These are phyloP conservation scores for Rhizopus arrhizus DNA, from an alignment of 371 early-diverging fungal genomes.

Conservation along the genomic window DNA sequence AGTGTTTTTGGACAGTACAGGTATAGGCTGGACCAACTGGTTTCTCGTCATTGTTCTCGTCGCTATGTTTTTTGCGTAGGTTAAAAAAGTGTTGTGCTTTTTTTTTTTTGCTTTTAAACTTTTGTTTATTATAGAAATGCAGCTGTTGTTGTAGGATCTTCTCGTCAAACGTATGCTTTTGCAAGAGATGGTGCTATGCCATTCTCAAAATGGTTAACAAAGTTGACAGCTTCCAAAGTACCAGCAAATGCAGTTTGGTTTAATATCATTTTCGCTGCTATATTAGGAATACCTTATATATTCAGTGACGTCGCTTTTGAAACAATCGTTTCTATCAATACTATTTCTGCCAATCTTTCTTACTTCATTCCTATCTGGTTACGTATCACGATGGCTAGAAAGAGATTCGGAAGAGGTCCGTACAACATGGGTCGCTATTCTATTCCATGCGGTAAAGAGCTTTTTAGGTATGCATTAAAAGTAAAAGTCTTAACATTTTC, in stretches of 20 bases:
- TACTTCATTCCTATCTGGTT: conserved; percentile 70
- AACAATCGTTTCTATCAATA: conserved; percentile 71
- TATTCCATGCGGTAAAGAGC: conserved; percentile 21
- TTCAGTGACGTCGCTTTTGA: conserved; percentile 53
- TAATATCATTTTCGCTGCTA: conserved; percentile 46
- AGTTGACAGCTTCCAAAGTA: conserved; percentile 34
- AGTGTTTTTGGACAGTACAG: conserved; percentile 52
- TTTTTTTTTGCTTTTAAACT: neutral
- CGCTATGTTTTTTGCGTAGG: conserved; percentile 57
- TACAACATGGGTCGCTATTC: conserved; percentile 21
- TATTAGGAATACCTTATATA: conserved; percentile 49
- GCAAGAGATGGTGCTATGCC: conserved; percentile 65
- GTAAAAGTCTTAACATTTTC: neutral
- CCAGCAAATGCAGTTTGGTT: conserved; percentile 57
- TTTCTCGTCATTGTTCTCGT: conserved; percentile 55
- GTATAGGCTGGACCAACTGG: conserved; percentile 44
- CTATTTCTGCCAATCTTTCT: conserved; percentile 70
- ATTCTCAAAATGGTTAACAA: conserved; percentile 38
- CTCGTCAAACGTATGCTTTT: conserved; percentile 68
- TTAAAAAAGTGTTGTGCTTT: neutral
- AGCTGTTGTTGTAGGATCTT: conserved; percentile 55
- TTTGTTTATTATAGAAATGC: conserved; percentile 26
- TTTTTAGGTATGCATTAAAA: too few relatives aligned
- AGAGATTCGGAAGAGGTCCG: conserved; percentile 31
- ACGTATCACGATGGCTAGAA: conserved; percentile 51